phyloP scores from a whole-genome alignment of 2,329 filamentous ascomycete genomes.

The Chaetomiaceae sp. region DNA sequence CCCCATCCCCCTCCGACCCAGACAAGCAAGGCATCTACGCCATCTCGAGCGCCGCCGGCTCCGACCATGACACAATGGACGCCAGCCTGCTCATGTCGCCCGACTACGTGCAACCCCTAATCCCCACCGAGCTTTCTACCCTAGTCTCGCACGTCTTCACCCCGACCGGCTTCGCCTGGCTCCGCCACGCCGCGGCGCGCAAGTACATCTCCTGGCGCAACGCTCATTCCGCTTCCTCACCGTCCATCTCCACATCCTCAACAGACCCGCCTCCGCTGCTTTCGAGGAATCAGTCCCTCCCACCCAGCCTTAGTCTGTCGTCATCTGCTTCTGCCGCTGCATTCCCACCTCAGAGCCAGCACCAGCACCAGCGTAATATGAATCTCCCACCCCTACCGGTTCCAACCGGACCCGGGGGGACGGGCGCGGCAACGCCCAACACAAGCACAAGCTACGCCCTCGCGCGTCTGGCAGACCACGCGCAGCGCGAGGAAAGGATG shows the following conservation, averaged over 20 bases:
- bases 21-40: conserved; percentile 55
- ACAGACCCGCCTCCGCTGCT: background rate
- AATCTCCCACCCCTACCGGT: background rate
- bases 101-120: conserved; percentile 78
- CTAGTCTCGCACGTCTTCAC: conserved; percentile 76
- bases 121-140: conserved; percentile 65
- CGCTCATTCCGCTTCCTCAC: conserved; percentile 23
- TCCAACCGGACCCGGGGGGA: conserved; percentile 7
- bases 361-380: too few species aligned
- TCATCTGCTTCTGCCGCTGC: background rate
- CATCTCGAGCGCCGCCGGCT: conserved; percentile 67
- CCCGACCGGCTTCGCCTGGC: conserved; percentile 69
- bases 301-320: background rate
- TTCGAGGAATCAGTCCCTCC: background rate
- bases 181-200: conserved; percentile 76
- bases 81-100: conserved; percentile 90
- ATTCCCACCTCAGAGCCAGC: too few species aligned
- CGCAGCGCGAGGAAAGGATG: conserved; percentile 32
- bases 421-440: conserved; percentile 16
- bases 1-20: conserved; percentile 26
- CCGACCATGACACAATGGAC: conserved; percentile 81
- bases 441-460: conserved; percentile 47
- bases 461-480: conserved; percentile 50
- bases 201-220: conserved; percentile 73
- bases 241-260: conserved; percentile 5